phyloP scores from a whole-genome alignment of 1,284 basidiomycete species.

The Microbotryomycetes sp. region DNA sequence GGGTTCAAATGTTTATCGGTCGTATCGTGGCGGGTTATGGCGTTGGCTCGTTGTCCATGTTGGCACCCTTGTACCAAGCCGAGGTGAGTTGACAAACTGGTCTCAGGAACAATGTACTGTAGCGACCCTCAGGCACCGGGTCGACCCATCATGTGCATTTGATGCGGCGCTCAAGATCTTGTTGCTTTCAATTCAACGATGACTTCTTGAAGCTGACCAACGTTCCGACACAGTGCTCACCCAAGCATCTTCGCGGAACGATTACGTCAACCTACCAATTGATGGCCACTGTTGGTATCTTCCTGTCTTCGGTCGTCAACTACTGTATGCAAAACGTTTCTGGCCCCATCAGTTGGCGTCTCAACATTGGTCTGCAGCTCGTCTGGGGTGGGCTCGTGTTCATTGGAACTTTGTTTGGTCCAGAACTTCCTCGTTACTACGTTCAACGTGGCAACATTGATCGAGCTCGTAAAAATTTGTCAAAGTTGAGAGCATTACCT shows the following conservation, averaged over 20 bases:
- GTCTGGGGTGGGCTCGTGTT: conserved; percentile 40
- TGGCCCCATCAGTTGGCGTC: conserved; percentile 40
- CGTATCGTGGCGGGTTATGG: conserved; percentile 41
- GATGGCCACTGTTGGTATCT: conserved; percentile 43
- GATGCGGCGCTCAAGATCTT: too few relatives aligned
- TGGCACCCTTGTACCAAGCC: conserved; percentile 47
- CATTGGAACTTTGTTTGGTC: conserved; percentile 44
- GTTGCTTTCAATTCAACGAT: conserved; percentile 22
- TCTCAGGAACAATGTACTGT: too few relatives aligned
- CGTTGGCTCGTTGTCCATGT: conserved; percentile 29
- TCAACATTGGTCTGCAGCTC: conserved; percentile 41
- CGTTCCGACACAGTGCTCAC: conserved; percentile 39
- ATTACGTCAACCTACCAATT: conserved; percentile 47
- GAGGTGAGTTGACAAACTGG: conserved; percentile 35
- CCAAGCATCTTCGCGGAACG: conserved; percentile 40
- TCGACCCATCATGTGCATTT: too few relatives aligned
- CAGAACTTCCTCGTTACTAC: conserved; percentile 46
- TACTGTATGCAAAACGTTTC: conserved; percentile 41
- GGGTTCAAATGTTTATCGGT: conserved; percentile 43
- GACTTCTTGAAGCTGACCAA: conserved; percentile 40
- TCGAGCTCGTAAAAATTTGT: conserved; percentile 43
- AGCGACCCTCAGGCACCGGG: too few relatives aligned
- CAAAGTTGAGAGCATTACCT: conserved; percentile 43
- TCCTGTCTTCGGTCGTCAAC: conserved; percentile 45
- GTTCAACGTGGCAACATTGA: conserved; percentile 44